Evolutionary conservation across 805 yeast genomes (phyloP), one percentile per base, ranked within the genome.

Genomic region (Priceomyces castillae): DNA sequence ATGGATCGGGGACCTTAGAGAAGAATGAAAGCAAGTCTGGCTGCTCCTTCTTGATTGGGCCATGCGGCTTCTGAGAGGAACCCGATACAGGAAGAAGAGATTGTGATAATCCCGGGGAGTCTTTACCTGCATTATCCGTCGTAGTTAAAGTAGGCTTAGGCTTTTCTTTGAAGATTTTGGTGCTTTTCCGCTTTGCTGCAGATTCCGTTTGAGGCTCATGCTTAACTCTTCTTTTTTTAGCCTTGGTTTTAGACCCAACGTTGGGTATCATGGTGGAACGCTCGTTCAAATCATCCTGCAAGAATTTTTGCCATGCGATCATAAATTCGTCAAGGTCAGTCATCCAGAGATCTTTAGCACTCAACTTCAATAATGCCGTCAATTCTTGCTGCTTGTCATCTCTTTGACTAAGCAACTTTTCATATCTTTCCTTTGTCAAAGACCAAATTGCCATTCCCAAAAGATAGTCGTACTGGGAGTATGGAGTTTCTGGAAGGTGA

Each of bases 381-480:
- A 92, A 74, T 58, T 87, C 95, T 10, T 62, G 70, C 59, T 89
- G 92, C 56, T 82, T 84, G 19, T 71, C 83, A 44, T 81, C 87
- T 47, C 80, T 77, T 59, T 90, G 95, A 42, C 75, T 74, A 54
- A 90, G 69, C 51, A 94, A 70, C 52, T 78, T 82, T 56, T 88
- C 90, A 59, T 90, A 94, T 54, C 94, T 78, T 65, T 94, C 99
- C 46, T 75, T 76, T 0, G 99, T 92, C 58, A 94, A 78, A 30
- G 97, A 85, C 94, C 97, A 89, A 50, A 94, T 82, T 28, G 90
- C 80, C 96, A 94, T 86, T 42, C 94, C 95, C 41, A 94, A 73
- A 49, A 94, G 73, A 54, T 94, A 94, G 57, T 94, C 98, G 63
- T 81, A 92, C 5, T 83, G 73, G 7, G 89, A 78, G 40, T 75